Base-by-base conservation (phyloP, 495 filamentous ascomycete genomes). In the Tuber umbilicatum region DNA sequence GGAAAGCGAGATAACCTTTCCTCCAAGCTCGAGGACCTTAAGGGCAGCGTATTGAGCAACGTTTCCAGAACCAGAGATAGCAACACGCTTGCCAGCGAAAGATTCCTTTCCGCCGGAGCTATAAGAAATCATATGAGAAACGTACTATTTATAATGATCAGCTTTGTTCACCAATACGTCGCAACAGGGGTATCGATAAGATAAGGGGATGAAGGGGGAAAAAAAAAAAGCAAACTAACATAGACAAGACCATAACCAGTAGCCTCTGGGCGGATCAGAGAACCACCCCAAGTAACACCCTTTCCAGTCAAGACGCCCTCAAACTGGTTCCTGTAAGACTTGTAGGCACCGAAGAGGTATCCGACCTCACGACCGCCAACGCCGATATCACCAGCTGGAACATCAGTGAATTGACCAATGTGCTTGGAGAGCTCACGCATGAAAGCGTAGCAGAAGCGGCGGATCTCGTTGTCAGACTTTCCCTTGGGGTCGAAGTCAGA, bases 401-500 rank as follows among this genome's bases (percentile, higher is more conserved):
- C 93, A 83, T 99, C 94, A 73, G 94, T 97, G 84, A 97, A 91
- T 81, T 94, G 93, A 76, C 95, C 95, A 81, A 99, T 98, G 87
- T 99, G 94, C 85, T 92, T 92, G 87, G 87, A 90, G 55, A 99
- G 89, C 86, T 97, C 91, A 74, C 90, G 89, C 95, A 99, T 98
- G 88, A 98, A 99, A 75, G 93, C 85, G 64, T 91, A 89, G 87
- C 95, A 99, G 90, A 99, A 99, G 78, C 92, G 93, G 78, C 95
- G 93, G 87, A 99, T 98, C 88, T 99, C 95, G 83, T 89, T 91
- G 85, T 99, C 94, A 73, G 90, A 91, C 89, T 97, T 99, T 87
- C 94, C 94, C 89, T 99, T 99, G 84, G 95, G 95, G 87, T 99
- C 94, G 85, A 99, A 99, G 88, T 99, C 95, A 84, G 95, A 91